These are phyloP conservation scores for Scheffersomyces illinoinensis DNA, from an alignment of 1,139 yeast genomes.

Conservation along the genomic window DNA sequence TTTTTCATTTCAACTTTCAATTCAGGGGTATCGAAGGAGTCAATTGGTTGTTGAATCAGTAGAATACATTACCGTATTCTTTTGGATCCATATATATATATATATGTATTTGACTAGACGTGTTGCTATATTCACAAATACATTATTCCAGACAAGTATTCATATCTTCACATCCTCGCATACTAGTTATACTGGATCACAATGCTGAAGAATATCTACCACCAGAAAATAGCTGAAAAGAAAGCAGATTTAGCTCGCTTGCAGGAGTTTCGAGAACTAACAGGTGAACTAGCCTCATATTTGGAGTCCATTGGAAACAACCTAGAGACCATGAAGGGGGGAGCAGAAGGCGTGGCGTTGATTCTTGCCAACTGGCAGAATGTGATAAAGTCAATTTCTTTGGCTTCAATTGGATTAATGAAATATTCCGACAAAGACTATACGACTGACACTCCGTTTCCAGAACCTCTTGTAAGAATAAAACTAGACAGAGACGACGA, in stretches of 20 bases:
- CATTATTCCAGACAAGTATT: neutral
- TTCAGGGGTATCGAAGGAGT: neutral
- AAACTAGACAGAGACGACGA: slow-evolving; percentile 43
- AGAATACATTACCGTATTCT: neutral
- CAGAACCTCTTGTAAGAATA: slow-evolving; percentile 67
- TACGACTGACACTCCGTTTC: slow-evolving; percentile 37
- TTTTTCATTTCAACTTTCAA: neutral
- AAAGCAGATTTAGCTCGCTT: slow-evolving; percentile 53
- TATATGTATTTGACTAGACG: neutral
- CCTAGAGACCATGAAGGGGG: slow-evolving; percentile 52
- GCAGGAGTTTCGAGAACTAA: slow-evolving; percentile 49
- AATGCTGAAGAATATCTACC: slow-evolving; percentile 15
- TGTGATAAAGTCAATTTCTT: slow-evolving; percentile 61
- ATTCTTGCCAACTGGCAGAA: slow-evolving; percentile 71
- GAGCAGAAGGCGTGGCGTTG: slow-evolving; percentile 56
- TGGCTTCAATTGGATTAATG: slow-evolving; percentile 64
- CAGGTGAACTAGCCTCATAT: slow-evolving; percentile 47
- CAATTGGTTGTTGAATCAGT: neutral
- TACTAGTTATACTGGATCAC: neutral
- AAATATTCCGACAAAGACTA: slow-evolving; percentile 49
- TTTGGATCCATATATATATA: neutral
- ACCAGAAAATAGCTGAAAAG: slow-evolving; percentile 45
- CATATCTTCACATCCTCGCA: neutral
- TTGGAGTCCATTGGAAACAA: slow-evolving; percentile 51
- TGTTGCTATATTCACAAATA: neutral